phyloP scores from a whole-genome alignment of 2,329 filamentous ascomycete genomes.

The Blumeria hordei region DNA sequence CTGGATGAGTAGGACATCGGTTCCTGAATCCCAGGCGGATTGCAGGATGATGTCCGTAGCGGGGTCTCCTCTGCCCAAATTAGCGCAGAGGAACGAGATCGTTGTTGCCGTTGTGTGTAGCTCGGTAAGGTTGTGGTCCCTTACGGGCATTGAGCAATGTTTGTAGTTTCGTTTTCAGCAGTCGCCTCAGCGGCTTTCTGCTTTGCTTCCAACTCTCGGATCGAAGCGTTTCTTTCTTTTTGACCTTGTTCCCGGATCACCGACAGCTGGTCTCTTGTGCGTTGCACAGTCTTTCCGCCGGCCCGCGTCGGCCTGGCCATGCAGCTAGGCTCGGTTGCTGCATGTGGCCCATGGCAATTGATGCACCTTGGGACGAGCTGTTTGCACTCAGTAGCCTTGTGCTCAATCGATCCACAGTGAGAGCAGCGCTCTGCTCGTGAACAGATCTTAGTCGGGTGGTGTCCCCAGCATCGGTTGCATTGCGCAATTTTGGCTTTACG shows the following conservation, averaged over 20 bases:
- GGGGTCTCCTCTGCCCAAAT: too few species aligned
- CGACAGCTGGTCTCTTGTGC: neutral
- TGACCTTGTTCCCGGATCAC: neutral
- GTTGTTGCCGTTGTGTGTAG: too few species aligned
- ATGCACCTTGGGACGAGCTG: neutral
- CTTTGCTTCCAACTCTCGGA: neutral
- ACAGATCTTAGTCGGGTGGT: neutral
- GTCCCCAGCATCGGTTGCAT: neutral
- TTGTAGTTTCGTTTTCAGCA: neutral
- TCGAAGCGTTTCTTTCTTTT: neutral
- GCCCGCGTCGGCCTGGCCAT: too few species aligned
- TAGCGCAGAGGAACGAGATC: neutral
- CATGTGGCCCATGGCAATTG: neutral
- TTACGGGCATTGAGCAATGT: neutral
- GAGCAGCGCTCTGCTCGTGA: neutral
- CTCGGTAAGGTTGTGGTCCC: too few species aligned
- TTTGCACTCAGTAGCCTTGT: neutral
- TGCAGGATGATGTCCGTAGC: too few species aligned
- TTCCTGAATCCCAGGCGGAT: too few species aligned
- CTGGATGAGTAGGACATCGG: too few species aligned
- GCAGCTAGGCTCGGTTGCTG: neutral
- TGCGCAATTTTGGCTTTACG: neutral
- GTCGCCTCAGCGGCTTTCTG: neutral
- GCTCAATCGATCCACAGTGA: neutral
- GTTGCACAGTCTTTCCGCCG: neutral